phyloP scores from a whole-genome alignment of 305 asterid genomes.

The Euphrasia arctica region DNA sequence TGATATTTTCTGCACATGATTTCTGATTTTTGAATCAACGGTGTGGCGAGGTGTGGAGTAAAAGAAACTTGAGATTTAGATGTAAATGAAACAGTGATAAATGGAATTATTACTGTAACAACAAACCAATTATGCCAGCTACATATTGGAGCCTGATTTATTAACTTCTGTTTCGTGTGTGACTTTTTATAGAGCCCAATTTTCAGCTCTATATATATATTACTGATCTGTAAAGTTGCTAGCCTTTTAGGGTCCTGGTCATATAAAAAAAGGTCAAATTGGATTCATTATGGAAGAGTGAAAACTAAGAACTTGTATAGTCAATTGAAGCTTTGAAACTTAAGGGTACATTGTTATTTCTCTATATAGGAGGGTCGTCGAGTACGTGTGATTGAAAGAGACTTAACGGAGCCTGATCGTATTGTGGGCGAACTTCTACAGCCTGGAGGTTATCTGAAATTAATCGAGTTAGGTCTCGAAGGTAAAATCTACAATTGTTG shows the following conservation, averaged over 20 bases:
- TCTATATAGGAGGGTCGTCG: constrained; percentile 50
- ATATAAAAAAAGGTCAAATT: no score
- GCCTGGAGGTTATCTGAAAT: constrained; percentile 67
- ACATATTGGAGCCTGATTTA: not conserved
- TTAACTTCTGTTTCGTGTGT: not conserved
- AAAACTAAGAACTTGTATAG: not conserved
- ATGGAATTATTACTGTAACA: not conserved
- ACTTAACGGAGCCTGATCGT: constrained; percentile 62
- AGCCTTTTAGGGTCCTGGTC: not conserved
- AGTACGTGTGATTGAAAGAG: constrained; percentile 66
- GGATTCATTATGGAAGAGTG: not conserved
- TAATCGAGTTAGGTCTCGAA: constrained; percentile 62
- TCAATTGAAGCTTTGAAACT: constrained; percentile 9
- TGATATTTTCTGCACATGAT: not conserved
- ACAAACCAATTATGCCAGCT: not conserved
- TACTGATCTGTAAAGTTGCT: not conserved
- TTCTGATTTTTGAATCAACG: constrained; percentile 9
- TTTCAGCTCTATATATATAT: no score
- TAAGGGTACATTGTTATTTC: not conserved
- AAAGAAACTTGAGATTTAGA: constrained; percentile 1
- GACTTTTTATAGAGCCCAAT: not conserved
- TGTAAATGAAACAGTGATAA: not conserved
- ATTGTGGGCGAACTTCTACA: constrained; percentile 69
- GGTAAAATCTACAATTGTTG: constrained; percentile 32
- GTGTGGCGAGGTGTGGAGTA: constrained; percentile 16